Base-by-base conservation (phyloP, 495 filamentous ascomycete genomes). In the Aspergillus conjunctus region DNA sequence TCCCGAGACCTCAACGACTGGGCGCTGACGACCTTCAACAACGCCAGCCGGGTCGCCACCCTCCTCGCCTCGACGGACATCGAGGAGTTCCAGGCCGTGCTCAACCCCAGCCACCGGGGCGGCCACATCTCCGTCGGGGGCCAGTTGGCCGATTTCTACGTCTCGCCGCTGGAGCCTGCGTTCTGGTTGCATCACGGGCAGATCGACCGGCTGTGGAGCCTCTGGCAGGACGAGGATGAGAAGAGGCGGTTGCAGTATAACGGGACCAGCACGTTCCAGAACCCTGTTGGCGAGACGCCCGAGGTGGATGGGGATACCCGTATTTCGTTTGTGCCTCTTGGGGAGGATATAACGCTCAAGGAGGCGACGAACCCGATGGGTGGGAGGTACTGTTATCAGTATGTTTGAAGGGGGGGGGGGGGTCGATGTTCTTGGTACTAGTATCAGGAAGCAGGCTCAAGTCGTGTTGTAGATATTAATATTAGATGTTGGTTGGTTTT, bases 151-250 rank as follows among this genome's bases (percentile, higher is more conserved):
- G 54, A 56, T 41, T 31, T 56, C 12, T 56, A 43, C 26, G 26
- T 43, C 10, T 26, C 39, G 11, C 18, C 22, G 20, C 18, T 15
- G 37, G 54, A 56, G 15, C 54, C 54, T 18, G 6, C 39, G 21
- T 56, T 56, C 22, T 56, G 44, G 14, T 18, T 56, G 54, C 54
- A 56, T 30, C 54, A 56, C 33, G 41, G 39, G 39, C 18, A 56
- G 9, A 8, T 56, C 3, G 54, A 56, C 33, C 54, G 54, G 4
- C 8, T 56, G 14, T 56, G 54, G 54, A 15, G 39, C 0, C 10
- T 56, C 6, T 56, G 54, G 54, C 54, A 56, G 53, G 21, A 32
- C 3, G 44, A 17, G 31, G 53, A 55, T 30, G 46, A 44, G 18
- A 43, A 17, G 7, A 15, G 53, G 7, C 8, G 53, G 34, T 17